Evolutionary conservation across 2,329 filamentous ascomycete genomes (phyloP).

Genomic region (Aspergillus felis): DNA sequence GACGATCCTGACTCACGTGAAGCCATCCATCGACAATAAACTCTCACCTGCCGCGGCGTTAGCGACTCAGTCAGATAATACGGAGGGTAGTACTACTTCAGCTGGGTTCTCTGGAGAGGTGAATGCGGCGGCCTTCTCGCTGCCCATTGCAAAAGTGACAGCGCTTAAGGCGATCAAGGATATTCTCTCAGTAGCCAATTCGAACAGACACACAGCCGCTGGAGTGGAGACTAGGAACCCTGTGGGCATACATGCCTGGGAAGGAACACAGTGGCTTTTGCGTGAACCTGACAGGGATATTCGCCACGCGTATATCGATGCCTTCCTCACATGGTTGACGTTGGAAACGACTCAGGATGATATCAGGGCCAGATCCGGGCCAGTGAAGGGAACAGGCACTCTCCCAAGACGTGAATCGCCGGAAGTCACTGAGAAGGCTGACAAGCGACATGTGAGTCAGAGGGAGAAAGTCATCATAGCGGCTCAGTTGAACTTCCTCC

Average conservation of each 20-base stretch:
- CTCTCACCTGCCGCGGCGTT: slow-evolving; percentile 40
- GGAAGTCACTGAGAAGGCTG: slow-evolving; percentile 37
- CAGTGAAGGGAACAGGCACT: slow-evolving; percentile 43
- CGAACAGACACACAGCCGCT: slow-evolving; percentile 56
- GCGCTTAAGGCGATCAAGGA: slow-evolving; percentile 77
- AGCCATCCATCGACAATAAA: slow-evolving; percentile 53
- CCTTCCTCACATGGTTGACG: slow-evolving; percentile 77
- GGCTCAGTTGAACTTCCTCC: slow-evolving; percentile 66
- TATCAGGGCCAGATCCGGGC: slow-evolving; percentile 58
- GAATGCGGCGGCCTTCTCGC: slow-evolving; percentile 52
- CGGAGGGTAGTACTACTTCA: slow-evolving; percentile 44
- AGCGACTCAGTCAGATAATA: slow-evolving; percentile 48
- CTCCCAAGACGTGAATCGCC: slow-evolving; percentile 41
- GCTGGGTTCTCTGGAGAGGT: slow-evolving; percentile 31
- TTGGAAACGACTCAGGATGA: slow-evolving; percentile 70
- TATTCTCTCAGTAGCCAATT: slow-evolving; percentile 78
- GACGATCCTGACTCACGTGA: slow-evolving; percentile 72
- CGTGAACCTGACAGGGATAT: slow-evolving; percentile 74
- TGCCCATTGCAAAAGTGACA: slow-evolving; percentile 56
- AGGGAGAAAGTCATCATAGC: slow-evolving; percentile 55
- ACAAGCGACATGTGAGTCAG: slow-evolving; percentile 58
- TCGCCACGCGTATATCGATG: slow-evolving; percentile 79
- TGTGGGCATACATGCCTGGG: slow-evolving; percentile 82
- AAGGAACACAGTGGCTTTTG: slow-evolving; percentile 91
- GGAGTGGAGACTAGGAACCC: slow-evolving; percentile 66